phyloP scores from a whole-genome alignment of 495 filamentous ascomycete genomes.

The Pyronema omphalodes region DNA sequence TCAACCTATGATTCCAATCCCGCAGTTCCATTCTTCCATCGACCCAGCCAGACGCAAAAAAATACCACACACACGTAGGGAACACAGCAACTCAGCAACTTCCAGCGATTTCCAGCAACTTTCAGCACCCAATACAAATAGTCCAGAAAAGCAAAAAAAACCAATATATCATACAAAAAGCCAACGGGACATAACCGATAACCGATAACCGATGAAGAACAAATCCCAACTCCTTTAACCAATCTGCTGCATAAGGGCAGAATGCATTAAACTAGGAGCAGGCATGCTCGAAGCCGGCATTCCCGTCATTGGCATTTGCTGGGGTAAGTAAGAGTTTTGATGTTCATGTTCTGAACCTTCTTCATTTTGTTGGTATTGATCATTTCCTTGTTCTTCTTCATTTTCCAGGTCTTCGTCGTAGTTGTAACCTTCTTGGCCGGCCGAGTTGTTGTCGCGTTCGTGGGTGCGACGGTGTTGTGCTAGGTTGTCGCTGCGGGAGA shows the following conservation, averaged over 20 bases:
- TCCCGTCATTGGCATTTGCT: slow-evolving; percentile 27
- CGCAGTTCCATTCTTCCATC: too few species aligned
- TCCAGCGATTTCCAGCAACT: too few species aligned
- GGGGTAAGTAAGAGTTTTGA: slow-evolving; percentile 25
- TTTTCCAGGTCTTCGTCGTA: slow-evolving; percentile 29
- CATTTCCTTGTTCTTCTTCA: slow-evolving; percentile 29
- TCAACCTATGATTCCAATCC: slow-evolving; percentile 9
- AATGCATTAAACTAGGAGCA: slow-evolving; percentile 30
- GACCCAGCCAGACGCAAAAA: too few species aligned
- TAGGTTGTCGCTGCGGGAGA: slow-evolving; percentile 94
- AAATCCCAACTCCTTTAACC: slow-evolving; percentile 5
- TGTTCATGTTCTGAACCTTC: slow-evolving; percentile 30
- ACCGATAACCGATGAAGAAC: slow-evolving; percentile 17
- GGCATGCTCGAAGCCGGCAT: slow-evolving; percentile 30
- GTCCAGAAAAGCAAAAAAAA: not conserved
- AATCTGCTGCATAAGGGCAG: slow-evolving; percentile 26
- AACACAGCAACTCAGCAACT: not conserved
- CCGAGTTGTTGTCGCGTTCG: slow-evolving; percentile 41
- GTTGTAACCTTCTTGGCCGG: slow-evolving; percentile 16
- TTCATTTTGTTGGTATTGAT: slow-evolving; percentile 38
- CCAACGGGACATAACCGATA: slow-evolving; percentile 8
- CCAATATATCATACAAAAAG: not conserved
- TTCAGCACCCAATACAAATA: too few species aligned
- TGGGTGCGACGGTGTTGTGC: slow-evolving; percentile 97
- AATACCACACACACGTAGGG: too few species aligned